A percentile compares a stretch with the other conserved stretches of the same genome.
Evolutionary conservation across 2,329 filamentous ascomycete genomes (phyloP).

Genomic region (Septoria petroselini): DNA sequence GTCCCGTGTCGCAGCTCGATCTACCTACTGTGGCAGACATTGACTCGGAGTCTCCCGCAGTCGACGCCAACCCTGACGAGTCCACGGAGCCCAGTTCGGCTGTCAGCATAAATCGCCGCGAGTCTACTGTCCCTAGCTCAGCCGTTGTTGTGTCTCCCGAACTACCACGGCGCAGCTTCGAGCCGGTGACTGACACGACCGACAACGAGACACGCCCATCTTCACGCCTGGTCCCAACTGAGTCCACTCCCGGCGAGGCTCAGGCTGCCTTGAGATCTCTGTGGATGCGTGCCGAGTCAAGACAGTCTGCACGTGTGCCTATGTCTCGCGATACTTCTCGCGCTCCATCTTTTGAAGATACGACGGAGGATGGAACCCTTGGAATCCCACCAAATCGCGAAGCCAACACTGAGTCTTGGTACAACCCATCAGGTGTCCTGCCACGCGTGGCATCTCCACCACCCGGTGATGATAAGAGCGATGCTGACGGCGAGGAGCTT

Average conservation of each 20-base stretch:
- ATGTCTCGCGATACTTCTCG: constrained; percentile 10
- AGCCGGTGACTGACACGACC: background rate
- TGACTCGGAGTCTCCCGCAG: constrained; percentile 1
- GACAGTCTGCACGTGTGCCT: constrained; percentile 7
- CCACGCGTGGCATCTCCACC: constrained; percentile 7
- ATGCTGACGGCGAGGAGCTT: background rate
- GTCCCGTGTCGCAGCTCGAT: constrained; percentile 18
- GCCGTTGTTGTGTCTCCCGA: constrained; percentile 7
- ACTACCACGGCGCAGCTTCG: constrained; percentile 10
- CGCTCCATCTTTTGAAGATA: constrained; percentile 10
- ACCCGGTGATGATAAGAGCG: background rate
- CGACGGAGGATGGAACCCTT: background rate
- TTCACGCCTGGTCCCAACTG: constrained; percentile 7
- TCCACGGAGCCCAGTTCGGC: constrained; percentile 3
- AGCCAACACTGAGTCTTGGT: constrained; percentile 13
- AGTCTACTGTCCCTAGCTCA: constrained; percentile 3
- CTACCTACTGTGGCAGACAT: constrained; percentile 13
- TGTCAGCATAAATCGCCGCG: background rate
- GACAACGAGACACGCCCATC: background rate
- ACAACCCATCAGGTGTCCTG: constrained; percentile 3
- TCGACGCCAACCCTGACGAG: constrained; percentile 2
- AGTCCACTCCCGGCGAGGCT: constrained; percentile 6
- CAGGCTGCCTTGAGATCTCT: constrained; percentile 6
- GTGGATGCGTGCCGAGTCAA: constrained; percentile 10
- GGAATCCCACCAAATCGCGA: constrained; percentile 5